These are phyloP conservation scores for Diplodia corticola DNA, from an alignment of 2,329 filamentous ascomycete genomes.

Conservation along the genomic window DNA sequence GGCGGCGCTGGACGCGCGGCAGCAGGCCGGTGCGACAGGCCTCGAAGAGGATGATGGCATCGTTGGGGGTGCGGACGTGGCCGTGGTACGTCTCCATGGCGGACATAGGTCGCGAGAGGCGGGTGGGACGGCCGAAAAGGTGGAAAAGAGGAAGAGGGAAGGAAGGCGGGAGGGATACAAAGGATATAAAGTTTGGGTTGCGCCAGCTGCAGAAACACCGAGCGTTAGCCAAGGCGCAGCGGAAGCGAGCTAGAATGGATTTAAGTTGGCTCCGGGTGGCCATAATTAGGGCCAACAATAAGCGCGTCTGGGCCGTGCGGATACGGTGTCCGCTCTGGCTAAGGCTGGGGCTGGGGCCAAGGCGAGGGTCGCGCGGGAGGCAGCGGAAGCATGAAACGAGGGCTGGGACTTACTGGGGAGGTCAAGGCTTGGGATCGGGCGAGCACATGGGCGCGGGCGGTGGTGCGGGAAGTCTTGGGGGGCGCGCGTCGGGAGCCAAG, in stretches of 20 bases:
- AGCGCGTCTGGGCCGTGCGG: slow-evolving; percentile 13
- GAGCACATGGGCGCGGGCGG: slow-evolving; percentile 8
- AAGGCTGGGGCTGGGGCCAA: not conserved
- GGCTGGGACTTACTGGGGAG: slow-evolving; percentile 10
- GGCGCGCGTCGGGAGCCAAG: not conserved
- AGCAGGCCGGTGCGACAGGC: slow-evolving; percentile 87
- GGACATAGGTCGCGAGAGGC: not conserved
- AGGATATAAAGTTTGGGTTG: slow-evolving; percentile 24
- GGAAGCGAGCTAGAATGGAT: slow-evolving; percentile 21
- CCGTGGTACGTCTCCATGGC: slow-evolving; percentile 95
- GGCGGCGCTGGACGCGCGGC: slow-evolving; percentile 84
- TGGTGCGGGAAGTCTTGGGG: slow-evolving; percentile 10
- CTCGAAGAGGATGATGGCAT: slow-evolving; percentile 98
- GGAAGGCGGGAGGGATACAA: slow-evolving; percentile 7
- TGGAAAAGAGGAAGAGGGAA: not conserved
- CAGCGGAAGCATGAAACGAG: slow-evolving; percentile 13
- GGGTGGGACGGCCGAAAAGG: not conserved
- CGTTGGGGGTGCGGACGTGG: slow-evolving; percentile 89
- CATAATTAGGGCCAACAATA: slow-evolving; percentile 23
- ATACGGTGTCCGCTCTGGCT: not conserved
- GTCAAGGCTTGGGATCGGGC: not conserved
- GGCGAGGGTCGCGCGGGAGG: slow-evolving; percentile 18
- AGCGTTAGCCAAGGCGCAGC: slow-evolving; percentile 23
- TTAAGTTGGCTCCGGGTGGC: slow-evolving; percentile 18
- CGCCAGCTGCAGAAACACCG: slow-evolving; percentile 21